Base-by-base conservation (phyloP, 106 monocot species). In the Apostasia shenzhenica region DNA sequence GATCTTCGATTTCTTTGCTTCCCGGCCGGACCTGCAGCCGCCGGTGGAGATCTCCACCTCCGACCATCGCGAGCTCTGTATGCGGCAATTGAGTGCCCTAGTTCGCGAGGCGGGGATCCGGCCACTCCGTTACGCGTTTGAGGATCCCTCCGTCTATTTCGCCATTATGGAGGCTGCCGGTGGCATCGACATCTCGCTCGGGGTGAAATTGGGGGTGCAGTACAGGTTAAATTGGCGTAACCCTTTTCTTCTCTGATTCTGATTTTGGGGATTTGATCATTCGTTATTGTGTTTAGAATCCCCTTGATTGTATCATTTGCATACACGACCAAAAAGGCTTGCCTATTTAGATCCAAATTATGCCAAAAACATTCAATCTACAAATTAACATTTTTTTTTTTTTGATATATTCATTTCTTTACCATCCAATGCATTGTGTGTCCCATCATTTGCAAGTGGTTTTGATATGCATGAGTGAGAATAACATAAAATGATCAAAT, bases 201-300 rank as follows among this genome's bases (percentile, higher is more conserved):
- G 92, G 49, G 72, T 93, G 80, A 99, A 99, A 69, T 39, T 93
- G 55, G 97, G 97, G 1, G 97, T 99, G 43, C 97, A 99, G 72
- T 99, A 79, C 80, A 93, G 97, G 95, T 92, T 13, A 78, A 51
- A 4, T 45, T 4, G 7, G 13, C 39, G 44, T 0, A 13, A 44
- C 45, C 12, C 43, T 45, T 62, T 45, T 62, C 44, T 62, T 58
- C 59, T 66, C 54, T 56, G 2, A 45, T 13, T 45, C 13, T n/a
- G 61, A 13, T 8, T 42, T 62, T 37, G 62, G 7, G 5, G 62
- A 45, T 62, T 13, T 26, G 54, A 8, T 54, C 57, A 6, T 66
- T 11, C 53, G 40, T 51, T 50, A 53, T 70, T 41, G 2, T 57
- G 49, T 12, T 51, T 45, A 13, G 13, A 38, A 66, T 73, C 42